Base-by-base conservation (phyloP, 495 filamentous ascomycete species). In the Annulohypoxylon maeteangense region DNA sequence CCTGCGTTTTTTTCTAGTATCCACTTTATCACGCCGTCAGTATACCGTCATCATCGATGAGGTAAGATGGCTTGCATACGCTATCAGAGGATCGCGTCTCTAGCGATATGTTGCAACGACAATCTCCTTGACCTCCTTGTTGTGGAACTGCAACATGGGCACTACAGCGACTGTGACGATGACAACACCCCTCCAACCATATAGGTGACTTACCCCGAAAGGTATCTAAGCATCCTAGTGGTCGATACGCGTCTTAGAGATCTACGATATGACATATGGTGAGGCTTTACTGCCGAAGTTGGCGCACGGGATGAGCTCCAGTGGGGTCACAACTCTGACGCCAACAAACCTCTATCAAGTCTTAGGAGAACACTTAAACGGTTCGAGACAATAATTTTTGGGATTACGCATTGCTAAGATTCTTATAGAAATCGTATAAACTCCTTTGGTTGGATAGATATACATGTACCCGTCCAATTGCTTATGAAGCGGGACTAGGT, bases 21-120 rank as follows among this genome's bases (percentile, higher is more conserved):
- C 70, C 70, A 73, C 70, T 73, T 68, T 62, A 65, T 12, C 16
- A 12, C 56, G n/a, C 55, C 61, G 61, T 73, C 70, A 65, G 20
- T 56, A 51, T 65, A 60, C 56, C 70, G 70, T 73, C 70, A 73
- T 62, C 48, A 42, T 12, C 42, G 57, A 65, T 66, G 47, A 68
- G 65, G 65, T 65, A 56, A 60, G 50, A 66, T 20, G 38, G 34
- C 40, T 42, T 65, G 70, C 70, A 68, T 73, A 25, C 32, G 48
- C 64, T 58, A 36, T 4, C 18, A 14, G 40, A 25, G 7, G 51
- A 59, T 29, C 31, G 12, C 32, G 0, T 50, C 40, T 48, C 58
- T 59, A 47, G 20, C 38, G 1, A 36, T 61, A 14, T 51, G 67
- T 40, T 56, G 23, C 25, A 25, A 22, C 20, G 53, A 48, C 12